These are phyloP conservation scores for Cubamyces lactineus DNA, from an alignment of 768 basidiomycete genomes.

Conservation along the genomic window DNA sequence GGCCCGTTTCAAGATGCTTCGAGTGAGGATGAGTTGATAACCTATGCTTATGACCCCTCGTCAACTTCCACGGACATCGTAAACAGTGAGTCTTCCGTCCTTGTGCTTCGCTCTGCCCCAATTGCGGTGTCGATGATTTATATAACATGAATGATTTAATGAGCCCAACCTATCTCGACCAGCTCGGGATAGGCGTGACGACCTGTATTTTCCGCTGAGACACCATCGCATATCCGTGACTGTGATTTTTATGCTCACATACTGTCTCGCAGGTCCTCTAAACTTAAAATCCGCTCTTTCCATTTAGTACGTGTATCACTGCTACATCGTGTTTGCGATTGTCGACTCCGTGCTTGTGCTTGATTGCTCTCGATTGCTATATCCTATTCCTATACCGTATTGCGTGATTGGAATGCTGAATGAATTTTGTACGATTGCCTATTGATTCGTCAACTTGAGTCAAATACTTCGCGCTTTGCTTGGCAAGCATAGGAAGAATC, in stretches of 20 bases:
- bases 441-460: too few species aligned
- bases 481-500: too few species aligned
- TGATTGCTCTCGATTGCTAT: too few species aligned
- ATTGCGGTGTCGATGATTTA: constrained; percentile 31
- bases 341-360: too few species aligned
- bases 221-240: constrained; percentile 6
- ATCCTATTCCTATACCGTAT: too few species aligned
- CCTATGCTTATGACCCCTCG: too few species aligned
- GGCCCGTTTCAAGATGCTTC: background rate
- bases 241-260: background rate
- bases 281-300: too few species aligned
- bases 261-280: background rate
- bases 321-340: background rate
- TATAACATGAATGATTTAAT: constrained; percentile 36
- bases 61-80: background rate
- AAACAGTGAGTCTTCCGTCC: background rate
- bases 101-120: background rate
- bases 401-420: too few species aligned
- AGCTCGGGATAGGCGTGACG: constrained; percentile 31
- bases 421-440: too few species aligned
- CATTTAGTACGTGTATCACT: background rate
- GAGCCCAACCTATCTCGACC: constrained; percentile 33
- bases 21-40: background rate
- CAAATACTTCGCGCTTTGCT: too few species aligned
- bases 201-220: constrained; percentile 32